Evolutionary conservation across 805 yeast species (phyloP).

Genomic region (Candida ovalis): DNA sequence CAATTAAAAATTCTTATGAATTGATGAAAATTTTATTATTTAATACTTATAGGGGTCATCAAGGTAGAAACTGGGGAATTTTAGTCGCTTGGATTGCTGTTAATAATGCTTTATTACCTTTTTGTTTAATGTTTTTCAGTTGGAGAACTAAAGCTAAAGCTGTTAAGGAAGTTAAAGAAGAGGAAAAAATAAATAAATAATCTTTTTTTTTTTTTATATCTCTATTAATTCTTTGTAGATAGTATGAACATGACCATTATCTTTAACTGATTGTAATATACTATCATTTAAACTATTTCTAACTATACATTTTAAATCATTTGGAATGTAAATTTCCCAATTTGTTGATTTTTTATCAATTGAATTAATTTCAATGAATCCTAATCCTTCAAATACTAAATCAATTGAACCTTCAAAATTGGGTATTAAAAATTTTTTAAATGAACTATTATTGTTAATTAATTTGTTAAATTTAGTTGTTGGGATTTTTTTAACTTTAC

Average conservation of each 20-base stretch:
- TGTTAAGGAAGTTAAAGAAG: no score
- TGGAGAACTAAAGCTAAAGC: conserved; percentile 26
- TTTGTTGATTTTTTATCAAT: background rate
- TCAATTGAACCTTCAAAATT: conserved; percentile 8
- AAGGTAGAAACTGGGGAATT: conserved; percentile 61
- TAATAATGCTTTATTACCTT: conserved; percentile 40
- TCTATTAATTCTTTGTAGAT: background rate
- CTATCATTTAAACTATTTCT: conserved; percentile 9
- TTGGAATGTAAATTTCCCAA: conserved; percentile 11
- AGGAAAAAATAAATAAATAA: no score
- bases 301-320: conserved; percentile 4
- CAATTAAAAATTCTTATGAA: conserved; percentile 63
- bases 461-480: background rate
- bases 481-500: background rate
- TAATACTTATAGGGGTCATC: conserved; percentile 48
- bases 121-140: conserved; percentile 41
- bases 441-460: background rate
- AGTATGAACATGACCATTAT: background rate
- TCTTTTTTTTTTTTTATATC: background rate
- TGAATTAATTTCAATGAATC: conserved; percentile 10
- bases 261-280: background rate
- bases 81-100: conserved; percentile 58
- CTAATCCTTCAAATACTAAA: conserved; percentile 15
- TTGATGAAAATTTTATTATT: conserved; percentile 57
- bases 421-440: conserved; percentile 7